These are phyloP conservation scores for Teunomyces kruisii DNA, from an alignment of 805 yeast species.

Conservation along the genomic window DNA sequence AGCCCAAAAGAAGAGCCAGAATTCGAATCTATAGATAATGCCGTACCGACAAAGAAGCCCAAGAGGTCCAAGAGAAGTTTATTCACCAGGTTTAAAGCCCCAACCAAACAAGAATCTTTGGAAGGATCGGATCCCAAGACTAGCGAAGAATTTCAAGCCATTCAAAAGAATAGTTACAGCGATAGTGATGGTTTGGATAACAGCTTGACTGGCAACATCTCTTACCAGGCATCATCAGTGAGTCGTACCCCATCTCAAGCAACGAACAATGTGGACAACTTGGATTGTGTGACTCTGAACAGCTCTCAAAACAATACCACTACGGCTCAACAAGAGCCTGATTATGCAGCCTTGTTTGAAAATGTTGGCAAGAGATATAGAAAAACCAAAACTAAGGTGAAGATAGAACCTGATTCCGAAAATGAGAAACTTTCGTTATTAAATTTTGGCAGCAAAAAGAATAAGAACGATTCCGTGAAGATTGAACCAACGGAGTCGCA, in stretches of 20 bases:
- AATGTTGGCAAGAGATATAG: slow-evolving; percentile 40
- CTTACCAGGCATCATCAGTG: slow-evolving; percentile 12
- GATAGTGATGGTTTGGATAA: slow-evolving; percentile 11
- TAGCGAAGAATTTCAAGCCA: slow-evolving; percentile 5
- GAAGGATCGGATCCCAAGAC: slow-evolving; percentile 3
- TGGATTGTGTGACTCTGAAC: slow-evolving; percentile 18
- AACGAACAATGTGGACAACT: background rate
- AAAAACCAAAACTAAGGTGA: slow-evolving; percentile 24
- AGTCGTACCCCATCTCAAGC: slow-evolving; percentile 25
- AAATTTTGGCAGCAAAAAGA: slow-evolving; percentile 1
- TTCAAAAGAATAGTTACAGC: slow-evolving; percentile 6
- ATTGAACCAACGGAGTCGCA: background rate
- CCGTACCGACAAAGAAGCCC: slow-evolving; percentile 21
- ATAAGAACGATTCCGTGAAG: slow-evolving; percentile 3
- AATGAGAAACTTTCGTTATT: slow-evolving; percentile 6
- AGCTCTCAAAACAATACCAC: slow-evolving; percentile 11
- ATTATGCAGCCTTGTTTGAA: slow-evolving; percentile 44
- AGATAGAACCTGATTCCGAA: slow-evolving; percentile 16
- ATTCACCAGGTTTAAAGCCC: slow-evolving; percentile 39
- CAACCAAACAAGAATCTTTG: slow-evolving; percentile 12
- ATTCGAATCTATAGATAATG: slow-evolving; percentile 13
- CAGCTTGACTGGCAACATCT: slow-evolving; percentile 7
- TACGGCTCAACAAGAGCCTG: slow-evolving; percentile 26
- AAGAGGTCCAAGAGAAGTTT: slow-evolving; percentile 35
- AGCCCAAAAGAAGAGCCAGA: slow-evolving; percentile 24